Evolutionary conservation across 1,139 yeast genomes (phyloP), one percentile per base, ranked within the genome.

Genomic region (Taphrina flavorubra): DNA sequence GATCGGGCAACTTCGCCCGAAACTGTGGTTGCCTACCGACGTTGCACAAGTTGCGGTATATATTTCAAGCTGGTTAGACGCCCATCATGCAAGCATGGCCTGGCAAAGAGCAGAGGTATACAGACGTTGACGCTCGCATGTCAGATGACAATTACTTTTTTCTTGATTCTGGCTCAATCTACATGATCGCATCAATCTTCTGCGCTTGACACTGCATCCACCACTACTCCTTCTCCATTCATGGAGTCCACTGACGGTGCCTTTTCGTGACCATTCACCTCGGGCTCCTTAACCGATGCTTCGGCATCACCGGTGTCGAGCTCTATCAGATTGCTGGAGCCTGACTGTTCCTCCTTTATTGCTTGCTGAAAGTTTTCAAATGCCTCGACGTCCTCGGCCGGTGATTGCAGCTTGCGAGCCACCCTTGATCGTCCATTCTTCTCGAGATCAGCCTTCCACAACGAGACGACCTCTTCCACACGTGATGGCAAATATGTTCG

Each of bases 401-500:
- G 63, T n/a, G 51, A 46, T 14, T 31, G 36, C 34, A 59, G 13
- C 42, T 31, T 59, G 36, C 46, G 36, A 20, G 63, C 63, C 40
- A 59, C 42, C 20, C 63, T 20, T 13, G 40, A 25, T 10, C 63
- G 51, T n/a, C 46, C 63, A 10, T 18, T 10, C 20, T 60, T 60
- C n/a, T 20, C 65, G 7, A 60, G 57, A 20, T 60, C 46, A 3
- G 46, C 46, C 47, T 49, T 60, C 65, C 65, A 60, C 36, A 37
- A 25, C 5, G 56, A 20, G 20, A 51, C 57, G 46, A 60, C 42
- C 16, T 39, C 51, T 20, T 39, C 31, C 6, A 64, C 62, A 5
- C 49, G 49, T 31, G 60, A 59, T 11, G 71, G 71, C 7, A 51
- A 88, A 77, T 91, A 94, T 64, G 95, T 88, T 65, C 85, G 82